A percentile compares a stretch with the other conserved stretches of the same genome.
phyloP scores from a whole-genome alignment of 345 rosid species.

The Isatis tinctoria region DNA sequence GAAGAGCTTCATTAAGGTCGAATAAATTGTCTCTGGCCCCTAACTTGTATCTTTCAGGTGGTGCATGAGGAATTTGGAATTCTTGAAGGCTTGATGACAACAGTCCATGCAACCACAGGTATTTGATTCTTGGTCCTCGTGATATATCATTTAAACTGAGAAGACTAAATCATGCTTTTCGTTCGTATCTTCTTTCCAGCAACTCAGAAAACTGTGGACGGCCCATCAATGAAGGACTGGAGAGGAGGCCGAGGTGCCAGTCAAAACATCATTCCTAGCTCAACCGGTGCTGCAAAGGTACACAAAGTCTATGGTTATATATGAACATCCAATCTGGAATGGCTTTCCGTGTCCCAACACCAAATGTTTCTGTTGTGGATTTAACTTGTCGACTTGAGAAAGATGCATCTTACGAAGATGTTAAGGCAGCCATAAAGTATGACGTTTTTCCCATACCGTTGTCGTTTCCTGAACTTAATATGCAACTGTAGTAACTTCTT shows the following conservation, averaged over 20 bases:
- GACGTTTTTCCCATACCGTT: not conserved
- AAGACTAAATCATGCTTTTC: not conserved
- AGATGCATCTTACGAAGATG: constrained; percentile 85
- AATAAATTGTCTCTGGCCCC: not conserved
- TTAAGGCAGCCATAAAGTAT: constrained; percentile 85
- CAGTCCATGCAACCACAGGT: constrained; percentile 99
- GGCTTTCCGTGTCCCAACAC: constrained; percentile 98
- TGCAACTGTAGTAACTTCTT: not conserved
- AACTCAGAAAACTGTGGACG: constrained; percentile 93
- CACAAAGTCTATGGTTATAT: not conserved
- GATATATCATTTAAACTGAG: not conserved
- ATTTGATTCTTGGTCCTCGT: constrained; percentile 11
- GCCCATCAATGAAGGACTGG: constrained; percentile 99
- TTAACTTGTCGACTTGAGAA: constrained; percentile 91
- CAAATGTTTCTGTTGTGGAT: constrained; percentile 95
- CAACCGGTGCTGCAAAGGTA: constrained; percentile 99
- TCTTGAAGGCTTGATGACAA: constrained; percentile 92
- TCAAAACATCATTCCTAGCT: constrained; percentile 96
- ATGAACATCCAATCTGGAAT: constrained; percentile 21
- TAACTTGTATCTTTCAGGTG: constrained; percentile 45
- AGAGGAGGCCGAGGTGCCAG: constrained; percentile 97
- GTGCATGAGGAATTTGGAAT: constrained; percentile 95
- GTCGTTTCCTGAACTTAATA: not conserved
- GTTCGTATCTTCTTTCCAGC: constrained; percentile 42
- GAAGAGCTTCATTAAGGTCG: not conserved